These are phyloP conservation scores for Neurospora sp. DNA, from an alignment of 2,329 filamentous ascomycete species.

Conservation along the genomic window DNA sequence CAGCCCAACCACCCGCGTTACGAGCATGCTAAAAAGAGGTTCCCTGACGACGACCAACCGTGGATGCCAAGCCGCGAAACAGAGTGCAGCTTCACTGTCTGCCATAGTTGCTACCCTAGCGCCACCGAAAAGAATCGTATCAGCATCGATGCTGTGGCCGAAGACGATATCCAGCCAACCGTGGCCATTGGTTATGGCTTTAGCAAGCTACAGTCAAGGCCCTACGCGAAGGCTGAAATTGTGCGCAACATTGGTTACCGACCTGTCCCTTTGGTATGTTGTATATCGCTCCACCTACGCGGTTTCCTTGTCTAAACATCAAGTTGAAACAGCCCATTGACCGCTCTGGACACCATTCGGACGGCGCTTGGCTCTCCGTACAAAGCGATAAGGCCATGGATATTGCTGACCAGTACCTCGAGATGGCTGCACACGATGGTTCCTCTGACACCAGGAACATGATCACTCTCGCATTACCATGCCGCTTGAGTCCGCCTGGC, in stretches of 20 bases:
- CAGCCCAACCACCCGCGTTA: neutral
- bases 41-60: conserved; percentile 10
- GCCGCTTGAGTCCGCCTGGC: neutral
- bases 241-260: conserved; percentile 32
- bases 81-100: conserved; percentile 43
- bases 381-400: neutral
- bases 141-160: conserved; percentile 38
- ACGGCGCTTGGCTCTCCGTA: neutral
- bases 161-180: conserved; percentile 39
- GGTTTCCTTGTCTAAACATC: conserved; percentile 3
- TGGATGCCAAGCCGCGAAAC: conserved; percentile 20
- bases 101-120: conserved; percentile 37
- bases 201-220: conserved; percentile 32
- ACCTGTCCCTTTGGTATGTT: conserved; percentile 26
- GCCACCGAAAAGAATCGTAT: conserved; percentile 36
- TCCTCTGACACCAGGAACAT: neutral
- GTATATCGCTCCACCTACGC: conserved; percentile 6
- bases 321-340: conserved; percentile 7
- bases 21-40: conserved; percentile 4
- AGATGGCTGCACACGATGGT: neutral
- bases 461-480: neutral
- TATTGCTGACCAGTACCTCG: conserved; percentile 3
- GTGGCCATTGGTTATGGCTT: conserved; percentile 45
- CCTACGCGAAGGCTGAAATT: conserved; percentile 29
- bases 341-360: neutral